Evolutionary conservation across 306 rosid species (phyloP).

Genomic region (Begonia masoniana): DNA sequence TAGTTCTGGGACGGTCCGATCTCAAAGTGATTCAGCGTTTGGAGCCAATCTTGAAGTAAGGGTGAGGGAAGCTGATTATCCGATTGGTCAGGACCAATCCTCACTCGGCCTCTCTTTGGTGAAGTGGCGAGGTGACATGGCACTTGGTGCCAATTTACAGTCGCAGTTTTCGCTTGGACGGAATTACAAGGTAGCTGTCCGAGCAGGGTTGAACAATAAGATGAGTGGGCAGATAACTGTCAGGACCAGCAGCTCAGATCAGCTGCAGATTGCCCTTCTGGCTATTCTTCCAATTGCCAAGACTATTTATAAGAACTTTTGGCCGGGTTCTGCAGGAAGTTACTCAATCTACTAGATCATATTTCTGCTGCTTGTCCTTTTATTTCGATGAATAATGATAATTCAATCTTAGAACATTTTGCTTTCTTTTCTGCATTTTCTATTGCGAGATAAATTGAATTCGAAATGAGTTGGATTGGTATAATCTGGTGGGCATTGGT

Average conservation of each 20-base stretch:
- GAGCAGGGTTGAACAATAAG: slow-evolving; percentile 95
- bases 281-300: slow-evolving; percentile 63
- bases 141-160: slow-evolving; percentile 73
- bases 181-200: slow-evolving; percentile 74
- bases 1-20: slow-evolving; percentile 72
- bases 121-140: slow-evolving; percentile 90
- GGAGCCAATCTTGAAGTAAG: slow-evolving; percentile 91
- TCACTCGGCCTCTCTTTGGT: slow-evolving; percentile 79
- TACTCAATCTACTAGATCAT: slow-evolving; percentile 57
- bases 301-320: slow-evolving; percentile 53
- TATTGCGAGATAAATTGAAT: not conserved
- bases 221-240: slow-evolving; percentile 78
- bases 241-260: slow-evolving; percentile 93
- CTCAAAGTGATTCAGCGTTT: slow-evolving; percentile 68
- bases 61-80: slow-evolving; percentile 93
- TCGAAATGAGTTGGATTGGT: not conserved
- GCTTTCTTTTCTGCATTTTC: not conserved
- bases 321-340: slow-evolving; percentile 64
- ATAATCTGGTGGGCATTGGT: not conserved
- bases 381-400: not conserved
- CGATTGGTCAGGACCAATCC: slow-evolving; percentile 92
- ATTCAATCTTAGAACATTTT: not conserved
- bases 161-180: slow-evolving; percentile 83
- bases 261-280: slow-evolving; percentile 80
- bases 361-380: not conserved